These are phyloP conservation scores for Inga leiocalycina DNA, from an alignment of 306 rosid species.

Conservation along the genomic window DNA sequence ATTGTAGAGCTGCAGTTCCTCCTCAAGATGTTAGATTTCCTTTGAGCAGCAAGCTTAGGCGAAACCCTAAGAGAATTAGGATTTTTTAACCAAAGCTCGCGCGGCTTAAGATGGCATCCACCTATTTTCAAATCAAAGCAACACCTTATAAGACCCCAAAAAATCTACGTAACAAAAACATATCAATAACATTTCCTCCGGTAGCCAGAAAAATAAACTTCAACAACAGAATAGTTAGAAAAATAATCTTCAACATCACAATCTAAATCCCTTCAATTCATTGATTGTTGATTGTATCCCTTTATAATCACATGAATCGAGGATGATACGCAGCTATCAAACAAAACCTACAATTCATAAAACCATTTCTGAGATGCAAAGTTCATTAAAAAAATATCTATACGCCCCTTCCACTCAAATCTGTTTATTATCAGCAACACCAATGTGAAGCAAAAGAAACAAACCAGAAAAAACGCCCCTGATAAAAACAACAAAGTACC, in stretches of 20 bases:
- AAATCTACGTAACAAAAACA: constrained; percentile 3
- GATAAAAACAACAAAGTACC: constrained; percentile 22
- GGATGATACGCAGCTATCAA: not conserved
- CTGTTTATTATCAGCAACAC: not conserved
- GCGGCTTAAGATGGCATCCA: constrained; percentile 58
- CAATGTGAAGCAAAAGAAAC: not conserved
- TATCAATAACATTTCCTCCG: not conserved
- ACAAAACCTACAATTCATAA: constrained; percentile 17
- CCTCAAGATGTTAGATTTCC: constrained; percentile 45
- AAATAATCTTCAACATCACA: not conserved
- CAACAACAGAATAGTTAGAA: not conserved
- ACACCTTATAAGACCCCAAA: not conserved
- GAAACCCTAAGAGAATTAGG: constrained; percentile 44
- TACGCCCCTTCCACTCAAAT: not conserved
- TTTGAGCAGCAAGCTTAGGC: constrained; percentile 54
- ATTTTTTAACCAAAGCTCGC: constrained; percentile 51
- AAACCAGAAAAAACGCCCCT: not conserved
- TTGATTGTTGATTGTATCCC: not conserved
- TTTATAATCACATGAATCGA: not conserved
- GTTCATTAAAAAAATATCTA: not conserved
- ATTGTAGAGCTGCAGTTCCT: constrained; percentile 50
- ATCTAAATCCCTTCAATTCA: not conserved
- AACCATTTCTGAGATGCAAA: constrained; percentile 18
- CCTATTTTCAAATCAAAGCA: constrained; percentile 40
- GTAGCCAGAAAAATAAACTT: not conserved